A percentile compares a stretch with the other conserved stretches of the same genome.
phyloP scores from a whole-genome alignment of 371 early-diverging fungal species.

The Syncephalastrum sp. region DNA sequence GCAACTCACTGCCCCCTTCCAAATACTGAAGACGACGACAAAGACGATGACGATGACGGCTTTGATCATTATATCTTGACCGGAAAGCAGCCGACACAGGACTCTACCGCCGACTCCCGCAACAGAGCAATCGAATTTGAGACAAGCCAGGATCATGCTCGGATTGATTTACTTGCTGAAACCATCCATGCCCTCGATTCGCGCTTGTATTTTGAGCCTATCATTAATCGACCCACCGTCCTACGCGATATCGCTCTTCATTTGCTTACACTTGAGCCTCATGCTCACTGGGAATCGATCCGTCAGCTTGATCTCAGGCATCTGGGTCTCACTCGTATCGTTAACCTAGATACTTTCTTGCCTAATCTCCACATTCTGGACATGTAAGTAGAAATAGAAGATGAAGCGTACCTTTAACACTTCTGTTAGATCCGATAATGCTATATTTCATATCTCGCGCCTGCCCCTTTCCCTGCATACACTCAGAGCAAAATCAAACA shows the following conservation, averaged over 20 bases:
- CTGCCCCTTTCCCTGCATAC: slow-evolving; percentile 28
- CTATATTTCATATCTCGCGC: slow-evolving; percentile 22
- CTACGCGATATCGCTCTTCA: slow-evolving; percentile 10
- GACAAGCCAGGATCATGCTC: no score
- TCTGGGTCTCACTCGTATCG: slow-evolving; percentile 19
- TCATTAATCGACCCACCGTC: slow-evolving; percentile 10
- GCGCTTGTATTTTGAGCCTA: slow-evolving; percentile 9
- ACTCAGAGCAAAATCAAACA: slow-evolving; percentile 37
- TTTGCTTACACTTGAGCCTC: slow-evolving; percentile 13
- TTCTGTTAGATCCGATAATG: slow-evolving; percentile 35
- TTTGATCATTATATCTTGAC: no score
- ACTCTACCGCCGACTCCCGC: no score
- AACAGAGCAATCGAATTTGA: no score
- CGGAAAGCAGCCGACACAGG: no score
- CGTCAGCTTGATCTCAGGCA: slow-evolving; percentile 29
- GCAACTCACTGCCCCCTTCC: no score
- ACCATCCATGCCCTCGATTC: neutral
- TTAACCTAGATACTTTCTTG: slow-evolving; percentile 18
- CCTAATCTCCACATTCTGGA: slow-evolving; percentile 31
- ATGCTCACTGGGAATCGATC: slow-evolving; percentile 29
- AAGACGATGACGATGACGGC: no score
- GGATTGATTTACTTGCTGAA: neutral
- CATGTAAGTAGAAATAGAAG: slow-evolving; percentile 22
- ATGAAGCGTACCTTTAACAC: neutral
- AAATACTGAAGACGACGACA: no score